These are phyloP conservation scores for Ensete ventricosum DNA, from an alignment of 176 grass and related monocot genomes.

Conservation along the genomic window DNA sequence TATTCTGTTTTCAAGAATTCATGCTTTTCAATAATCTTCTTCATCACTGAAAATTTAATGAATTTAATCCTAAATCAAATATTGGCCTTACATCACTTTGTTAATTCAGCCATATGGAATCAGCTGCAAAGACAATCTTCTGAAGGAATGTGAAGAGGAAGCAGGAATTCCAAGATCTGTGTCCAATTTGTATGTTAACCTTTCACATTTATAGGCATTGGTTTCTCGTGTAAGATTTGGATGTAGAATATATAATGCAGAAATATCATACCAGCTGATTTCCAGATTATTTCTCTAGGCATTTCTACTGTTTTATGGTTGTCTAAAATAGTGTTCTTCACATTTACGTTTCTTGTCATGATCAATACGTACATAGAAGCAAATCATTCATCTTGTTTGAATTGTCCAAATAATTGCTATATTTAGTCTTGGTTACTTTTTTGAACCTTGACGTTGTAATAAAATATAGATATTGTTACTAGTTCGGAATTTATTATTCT, in stretches of 20 bases:
- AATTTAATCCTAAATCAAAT: no score
- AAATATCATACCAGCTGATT: background rate
- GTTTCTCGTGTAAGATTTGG: background rate
- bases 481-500: no score
- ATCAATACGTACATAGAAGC: background rate
- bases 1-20: no score
- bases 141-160: conserved; percentile 97
- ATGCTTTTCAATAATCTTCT: background rate
- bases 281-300: background rate
- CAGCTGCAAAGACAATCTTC: conserved; percentile 69
- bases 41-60: background rate
- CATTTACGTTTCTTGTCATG: background rate
- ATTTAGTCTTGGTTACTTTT: background rate
- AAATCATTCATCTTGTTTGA: background rate
- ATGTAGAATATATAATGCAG: background rate
- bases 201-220: background rate
- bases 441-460: background rate
- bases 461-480: no score
- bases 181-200: conserved; percentile 46
- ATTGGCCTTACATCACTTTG: background rate
- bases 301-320: background rate
- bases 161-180: conserved; percentile 79
- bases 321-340: background rate
- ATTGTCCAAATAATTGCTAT: background rate
- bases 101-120: conserved; percentile 69